A percentile compares a stretch with the other conserved stretches of the same genome.
Conservation (phyloP, 2,329 filamentous ascomycete species). For the Fusarium euwallaceae region DNA sequence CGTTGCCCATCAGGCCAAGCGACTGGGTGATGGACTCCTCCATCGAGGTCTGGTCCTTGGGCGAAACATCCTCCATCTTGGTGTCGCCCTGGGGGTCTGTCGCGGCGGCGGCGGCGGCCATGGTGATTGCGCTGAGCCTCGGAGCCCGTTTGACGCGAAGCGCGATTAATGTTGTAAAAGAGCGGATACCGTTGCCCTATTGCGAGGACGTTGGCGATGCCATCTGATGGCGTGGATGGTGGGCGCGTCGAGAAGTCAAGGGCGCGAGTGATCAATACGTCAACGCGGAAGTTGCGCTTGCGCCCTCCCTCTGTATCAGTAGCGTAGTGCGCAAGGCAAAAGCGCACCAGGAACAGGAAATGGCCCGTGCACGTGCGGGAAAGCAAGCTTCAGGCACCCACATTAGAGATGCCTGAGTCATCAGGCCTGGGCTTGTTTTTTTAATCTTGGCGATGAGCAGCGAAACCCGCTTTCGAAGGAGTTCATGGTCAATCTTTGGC, state of each 20-base stretch:
- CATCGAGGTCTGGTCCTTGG: slow-evolving; percentile 46
- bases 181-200: slow-evolving; percentile 1
- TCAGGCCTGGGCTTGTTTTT: neutral
- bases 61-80: slow-evolving; percentile 47
- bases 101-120: slow-evolving; percentile 49
- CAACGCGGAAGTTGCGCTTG: slow-evolving; percentile 30
- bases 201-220: slow-evolving; percentile 26
- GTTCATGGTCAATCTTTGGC: neutral
- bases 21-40: slow-evolving; percentile 43
- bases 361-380: slow-evolving; percentile 32
- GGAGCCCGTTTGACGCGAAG: neutral
- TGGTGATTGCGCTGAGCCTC: slow-evolving; percentile 22
- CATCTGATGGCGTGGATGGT: slow-evolving; percentile 31
- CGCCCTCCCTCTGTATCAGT: slow-evolving; percentile 9
- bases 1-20: slow-evolving; percentile 51
- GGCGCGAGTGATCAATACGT: slow-evolving; percentile 26
- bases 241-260: slow-evolving; percentile 27
- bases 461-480: neutral
- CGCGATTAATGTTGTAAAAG: neutral
- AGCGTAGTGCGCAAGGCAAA: neutral
- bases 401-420: slow-evolving; percentile 35
- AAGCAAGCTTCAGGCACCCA: slow-evolving; percentile 3
- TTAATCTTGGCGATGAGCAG: neutral
- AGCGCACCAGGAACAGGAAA: slow-evolving; percentile 24
- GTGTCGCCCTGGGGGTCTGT: slow-evolving; percentile 35